Base-by-base conservation (phyloP, 2,329 filamentous ascomycete genomes). In the Epichloe aotearoae region DNA sequence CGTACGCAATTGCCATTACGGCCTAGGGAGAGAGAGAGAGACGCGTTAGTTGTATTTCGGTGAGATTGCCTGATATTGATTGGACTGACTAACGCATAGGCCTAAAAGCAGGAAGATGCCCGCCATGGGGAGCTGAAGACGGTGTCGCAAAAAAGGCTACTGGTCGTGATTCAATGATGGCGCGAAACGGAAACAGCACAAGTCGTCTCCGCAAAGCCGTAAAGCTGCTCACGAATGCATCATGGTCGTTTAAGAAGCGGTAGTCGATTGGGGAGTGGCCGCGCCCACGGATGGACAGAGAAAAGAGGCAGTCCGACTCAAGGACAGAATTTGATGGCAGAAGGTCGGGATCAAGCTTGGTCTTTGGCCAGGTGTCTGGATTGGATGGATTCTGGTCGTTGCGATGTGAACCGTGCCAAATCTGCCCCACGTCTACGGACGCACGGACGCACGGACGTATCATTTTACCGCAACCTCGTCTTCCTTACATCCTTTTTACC, bases 1-100 rank as follows among this genome's bases (percentile, higher is more conserved):
- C 44, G n/a, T 53, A 80, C 77, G 76, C 74, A 61, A 79, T 58
- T 54, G 77, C 75, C 77, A 80, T 80, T 54, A 80, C 71, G 62
- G 74, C 68, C 74, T 77, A 26, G 2, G 8, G 8, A 26, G 15
- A 49, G 23, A 26, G 23, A 26, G 6, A n/a, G 14, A 26, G 19
- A 14, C 14, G 17, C 26, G n/a, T 44, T 49, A 42, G 47, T 37
- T 19, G 19, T 15, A 12, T 15, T 12, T 12, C 14, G 30, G 2
- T 46, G 34, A 11, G 19, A 12, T n/a, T n/a, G 23, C 23, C 23
- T 2, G 34, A 36, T 8, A 15, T 7, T 17, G 15, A 39, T 3
- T 11, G 34, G 33, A 67, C 68, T 57, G 30, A 67, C 69, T 58
- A 61, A 71, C 69, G 60, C 69, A 68, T 57, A 71, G 61, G 56